Evolutionary conservation across 352 stramenopile genomes (phyloP).

Genomic region (Phytophthora niederhauseri): DNA sequence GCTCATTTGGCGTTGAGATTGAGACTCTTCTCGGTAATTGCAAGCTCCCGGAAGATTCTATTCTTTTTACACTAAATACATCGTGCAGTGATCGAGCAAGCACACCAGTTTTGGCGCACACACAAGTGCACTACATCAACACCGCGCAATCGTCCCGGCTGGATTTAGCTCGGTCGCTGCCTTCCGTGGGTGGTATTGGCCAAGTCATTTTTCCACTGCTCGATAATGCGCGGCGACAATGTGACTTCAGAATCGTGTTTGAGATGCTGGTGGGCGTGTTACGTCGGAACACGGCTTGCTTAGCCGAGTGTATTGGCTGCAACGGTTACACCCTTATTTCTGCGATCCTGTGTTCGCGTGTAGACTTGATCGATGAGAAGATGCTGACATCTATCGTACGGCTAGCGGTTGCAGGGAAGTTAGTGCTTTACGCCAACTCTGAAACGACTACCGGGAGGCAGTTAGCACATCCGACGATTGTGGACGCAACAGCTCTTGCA

Average conservation of each 20-base stretch:
- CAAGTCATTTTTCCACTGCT: conserved; percentile 70
- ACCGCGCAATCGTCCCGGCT: conserved; percentile 49
- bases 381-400: conserved; percentile 49
- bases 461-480: conserved; percentile 46
- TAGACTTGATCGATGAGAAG: conserved; percentile 54
- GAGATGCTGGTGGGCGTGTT: conserved; percentile 54
- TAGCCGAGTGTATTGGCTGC: conserved; percentile 67
- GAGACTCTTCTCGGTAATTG: conserved; percentile 59
- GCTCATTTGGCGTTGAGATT: conserved; percentile 66
- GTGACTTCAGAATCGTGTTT: conserved; percentile 55
- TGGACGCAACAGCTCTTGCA: conserved; percentile 54
- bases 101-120: conserved; percentile 28
- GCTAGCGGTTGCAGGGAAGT: conserved; percentile 54
- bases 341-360: conserved; percentile 45
- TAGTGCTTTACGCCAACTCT: conserved; percentile 22
- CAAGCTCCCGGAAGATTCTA: conserved; percentile 56
- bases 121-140: conserved; percentile 63
- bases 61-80: conserved; percentile 73
- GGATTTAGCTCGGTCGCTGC: conserved; percentile 62
- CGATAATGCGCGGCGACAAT: conserved; percentile 49
- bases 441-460: background rate
- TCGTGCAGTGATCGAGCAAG: conserved; percentile 40
- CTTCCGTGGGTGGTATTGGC: conserved; percentile 61
- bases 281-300: conserved; percentile 58
- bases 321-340: conserved; percentile 64